Evolutionary conservation across 352 stramenopile species (phyloP).

Genomic region (Phytopythium oedochilum): DNA sequence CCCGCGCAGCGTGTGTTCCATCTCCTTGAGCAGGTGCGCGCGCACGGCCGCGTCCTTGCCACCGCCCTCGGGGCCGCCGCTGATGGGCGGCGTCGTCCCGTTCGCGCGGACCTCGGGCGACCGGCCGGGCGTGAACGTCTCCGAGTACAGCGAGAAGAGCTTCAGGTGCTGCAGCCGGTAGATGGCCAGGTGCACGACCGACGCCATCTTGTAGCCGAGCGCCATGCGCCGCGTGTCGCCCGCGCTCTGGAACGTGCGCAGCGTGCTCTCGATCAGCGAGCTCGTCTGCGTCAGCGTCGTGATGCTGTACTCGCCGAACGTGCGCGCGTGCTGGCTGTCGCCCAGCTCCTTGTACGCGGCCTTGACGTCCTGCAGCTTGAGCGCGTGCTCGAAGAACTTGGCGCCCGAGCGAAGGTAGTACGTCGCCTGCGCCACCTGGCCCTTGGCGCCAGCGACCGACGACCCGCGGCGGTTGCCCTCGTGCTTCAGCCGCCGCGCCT

Average conservation of each 20-base stretch:
- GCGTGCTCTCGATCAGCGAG: slow-evolving; percentile 76
- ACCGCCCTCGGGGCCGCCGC: slow-evolving; percentile 35
- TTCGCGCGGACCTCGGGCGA: slow-evolving; percentile 73
- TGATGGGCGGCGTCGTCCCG: slow-evolving; percentile 66
- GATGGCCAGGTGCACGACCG: slow-evolving; percentile 75
- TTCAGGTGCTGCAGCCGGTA: slow-evolving; percentile 82
- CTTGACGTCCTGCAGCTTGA: slow-evolving; percentile 79
- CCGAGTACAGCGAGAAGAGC: slow-evolving; percentile 73
- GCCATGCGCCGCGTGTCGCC: slow-evolving; percentile 60
- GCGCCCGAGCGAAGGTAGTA: slow-evolving; percentile 72
- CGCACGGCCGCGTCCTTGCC: slow-evolving; percentile 66
- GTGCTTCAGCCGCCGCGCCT: slow-evolving; percentile 76
- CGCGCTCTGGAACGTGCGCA: slow-evolving; percentile 55
- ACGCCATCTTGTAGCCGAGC: slow-evolving; percentile 77
- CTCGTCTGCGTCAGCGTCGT: slow-evolving; percentile 74
- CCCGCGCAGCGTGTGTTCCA: slow-evolving; percentile 79
- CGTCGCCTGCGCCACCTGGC: slow-evolving; percentile 57
- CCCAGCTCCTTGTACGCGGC: slow-evolving; percentile 67
- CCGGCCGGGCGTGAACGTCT: slow-evolving; percentile 69
- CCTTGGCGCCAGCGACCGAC: slow-evolving; percentile 29
- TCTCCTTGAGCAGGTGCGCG: slow-evolving; percentile 73
- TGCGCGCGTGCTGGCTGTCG: slow-evolving; percentile 52
- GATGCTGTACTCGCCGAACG: slow-evolving; percentile 59
- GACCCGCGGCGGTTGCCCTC: slow-evolving; percentile 63
- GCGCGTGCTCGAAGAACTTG: slow-evolving; percentile 83